Base-by-base conservation (phyloP, 2,329 filamentous ascomycete species). In the Monilinia fructicola region DNA sequence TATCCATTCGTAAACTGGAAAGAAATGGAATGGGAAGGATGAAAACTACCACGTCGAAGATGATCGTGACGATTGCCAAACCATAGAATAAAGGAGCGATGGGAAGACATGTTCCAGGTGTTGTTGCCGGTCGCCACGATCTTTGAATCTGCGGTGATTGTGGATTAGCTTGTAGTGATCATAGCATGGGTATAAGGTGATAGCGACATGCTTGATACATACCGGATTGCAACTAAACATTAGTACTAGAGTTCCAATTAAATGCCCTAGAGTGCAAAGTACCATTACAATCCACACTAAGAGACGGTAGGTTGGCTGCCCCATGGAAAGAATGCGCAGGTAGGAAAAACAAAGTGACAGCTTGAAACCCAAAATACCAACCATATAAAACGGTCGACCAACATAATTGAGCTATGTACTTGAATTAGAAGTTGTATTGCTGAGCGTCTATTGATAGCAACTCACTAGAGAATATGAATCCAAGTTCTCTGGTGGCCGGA, bases 21-120 rank as follows among this genome's bases (percentile, higher is more conserved):
- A 70, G 38, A 23, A 67, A 70, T n/a, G 66, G 68, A 7, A 70
- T 68, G 4, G 69, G 69, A 10, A 69, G 67, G 16, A 61, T 48
- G 59, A 70, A 69, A 16, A 70, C 69, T 40, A 64, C 54, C 14
- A 67, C 58, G 38, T 68, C 67, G 18, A 52, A 68, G 6, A 40
- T 10, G 18, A 68, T 60, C 2, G 61, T 21, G 10, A 35, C 23
- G 21, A 56, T 44, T 18, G 61, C 38, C 12, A 64, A 53, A 46
- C 61, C 52, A 21, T 18, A 11, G 21, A 44, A 35, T 4, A 56
- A 40, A 1, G 61, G 61, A 14, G 38, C 61, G 44, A 38, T 5
- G 11, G 61, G 52, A 31, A 64, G 40, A 46, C 61, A 64, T 11
- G 26, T 56, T 38, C 61, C 61, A 3, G 61, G 38, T 23, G 61